phyloP scores from a whole-genome alignment of 768 basidiomycete genomes.

The Leccinellum luteum region DNA sequence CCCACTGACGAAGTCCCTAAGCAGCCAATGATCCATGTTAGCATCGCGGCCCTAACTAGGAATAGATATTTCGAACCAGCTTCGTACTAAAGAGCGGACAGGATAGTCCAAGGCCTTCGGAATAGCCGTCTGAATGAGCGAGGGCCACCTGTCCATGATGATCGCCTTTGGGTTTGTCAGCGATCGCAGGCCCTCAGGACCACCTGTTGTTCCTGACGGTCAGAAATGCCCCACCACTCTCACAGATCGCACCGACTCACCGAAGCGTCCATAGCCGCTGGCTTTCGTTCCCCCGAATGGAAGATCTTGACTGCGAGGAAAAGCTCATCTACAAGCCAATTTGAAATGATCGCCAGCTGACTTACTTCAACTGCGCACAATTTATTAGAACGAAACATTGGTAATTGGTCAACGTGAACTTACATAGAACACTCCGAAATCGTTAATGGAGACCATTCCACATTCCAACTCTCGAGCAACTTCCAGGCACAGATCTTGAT shows the following conservation, averaged over 20 bases:
- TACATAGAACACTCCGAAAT: conserved; percentile 88
- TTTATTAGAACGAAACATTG: conserved; percentile 14
- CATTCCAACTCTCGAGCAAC: conserved; percentile 84
- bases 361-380: conserved; percentile 62
- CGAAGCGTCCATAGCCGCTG: conserved; percentile 93
- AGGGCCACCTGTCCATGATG: conserved; percentile 82
- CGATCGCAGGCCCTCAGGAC: conserved; percentile 88
- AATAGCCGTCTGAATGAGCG: conserved; percentile 78
- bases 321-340: not conserved
- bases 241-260: conserved; percentile 37
- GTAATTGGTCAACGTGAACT: conserved; percentile 29
- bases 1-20: conserved; percentile 52
- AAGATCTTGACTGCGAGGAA: conserved; percentile 67
- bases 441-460: conserved; percentile 97
- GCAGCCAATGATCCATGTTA: conserved; percentile 1
- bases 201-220: conserved; percentile 47
- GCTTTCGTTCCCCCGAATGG: conserved; percentile 94
- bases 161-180: conserved; percentile 89
- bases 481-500: conserved; percentile 70
- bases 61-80: conserved; percentile 56
- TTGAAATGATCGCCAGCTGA: conserved; percentile 11
- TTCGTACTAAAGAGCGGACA: conserved; percentile 63
- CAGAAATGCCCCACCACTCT: conserved; percentile 7
- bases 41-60: not conserved
- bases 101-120: conserved; percentile 88